Base-by-base conservation (phyloP, 345 rosid species). In the rapeseed (Brassica napus) region DNA sequence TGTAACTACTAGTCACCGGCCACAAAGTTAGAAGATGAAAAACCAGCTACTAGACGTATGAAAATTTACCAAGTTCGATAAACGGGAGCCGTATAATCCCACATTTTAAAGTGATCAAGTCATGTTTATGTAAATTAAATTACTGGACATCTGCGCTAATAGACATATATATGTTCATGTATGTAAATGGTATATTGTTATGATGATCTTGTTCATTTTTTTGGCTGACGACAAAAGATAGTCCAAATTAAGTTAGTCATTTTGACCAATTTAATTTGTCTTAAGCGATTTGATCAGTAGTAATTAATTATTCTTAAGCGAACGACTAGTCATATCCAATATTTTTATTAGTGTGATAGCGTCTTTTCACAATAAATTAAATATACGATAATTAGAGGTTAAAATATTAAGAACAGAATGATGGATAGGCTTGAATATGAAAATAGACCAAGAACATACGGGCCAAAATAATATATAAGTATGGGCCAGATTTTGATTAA, bases 1-100 rank as follows among this genome's bases (percentile, higher is more conserved):
- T 24, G 1, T 15, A 37, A 59, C 16, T 73, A 21, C 31, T 76
- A 58, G 26, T 30, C 72, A 42, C 49, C 68, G 68, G 73, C 72
- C 72, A 75, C 30, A 9, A 15, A 23, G 8, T 9, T 47, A 24
- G 12, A 9, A 61, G 15, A 4, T 60, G 58, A 26, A 21, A 60
- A 72, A 24, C 66, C 23, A 35, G 16, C 23, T 35, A 57, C 57
- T 49, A 6, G 54, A 49, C 57, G 57, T 30, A 63, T 3, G 49
- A 42, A 55, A 62, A 8, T 3, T 32, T 7, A 64, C 14, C 21
- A 32, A 31, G 3, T n/a, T 63, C 0, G 16, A 63, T n/a, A 31
- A 63, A 6, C 11, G 2, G 8, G 67, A 31, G 15, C 21, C 10
- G 21, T 60, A 4, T 26, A 26, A 12, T 62, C 34, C 37, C 18